A percentile compares a stretch with the other conserved stretches of the same genome.
Evolutionary conservation across 257 asterid genomes (phyloP).

Genomic region (Solanum chmielewskii): DNA sequence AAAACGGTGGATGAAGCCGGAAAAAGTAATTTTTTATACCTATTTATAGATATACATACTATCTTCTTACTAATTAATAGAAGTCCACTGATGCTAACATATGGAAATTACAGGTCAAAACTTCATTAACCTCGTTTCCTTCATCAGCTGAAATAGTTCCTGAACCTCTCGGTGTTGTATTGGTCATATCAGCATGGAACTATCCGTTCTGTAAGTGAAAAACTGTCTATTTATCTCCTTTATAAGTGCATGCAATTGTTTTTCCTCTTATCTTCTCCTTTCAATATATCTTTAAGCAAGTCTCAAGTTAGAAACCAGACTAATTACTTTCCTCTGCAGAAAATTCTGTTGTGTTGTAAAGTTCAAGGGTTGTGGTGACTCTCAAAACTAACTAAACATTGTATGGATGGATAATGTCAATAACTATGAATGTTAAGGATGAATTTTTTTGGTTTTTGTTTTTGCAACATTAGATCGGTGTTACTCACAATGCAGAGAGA

Average conservation of each 20-base stretch:
- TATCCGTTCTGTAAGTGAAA: slow-evolving; percentile 75
- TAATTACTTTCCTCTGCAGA: background rate
- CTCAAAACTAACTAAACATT: background rate
- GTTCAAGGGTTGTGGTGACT: background rate
- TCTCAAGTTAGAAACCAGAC: background rate
- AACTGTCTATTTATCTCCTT: background rate
- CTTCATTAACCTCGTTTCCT: slow-evolving; percentile 56
- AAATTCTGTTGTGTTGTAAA: background rate
- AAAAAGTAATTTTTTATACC: slow-evolving; percentile 31
- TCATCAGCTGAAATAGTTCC: slow-evolving; percentile 75
- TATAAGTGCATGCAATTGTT: background rate
- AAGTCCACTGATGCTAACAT: background rate
- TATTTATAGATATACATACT: background rate
- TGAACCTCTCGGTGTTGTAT: slow-evolving; percentile 74
- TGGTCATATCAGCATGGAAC: slow-evolving; percentile 89
- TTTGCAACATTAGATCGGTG: background rate
- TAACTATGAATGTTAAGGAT: background rate
- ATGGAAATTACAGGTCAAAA: slow-evolving; percentile 46
- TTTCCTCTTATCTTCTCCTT: background rate
- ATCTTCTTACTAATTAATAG: background rate
- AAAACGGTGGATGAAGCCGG: slow-evolving; percentile 72
- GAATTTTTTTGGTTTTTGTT: background rate
- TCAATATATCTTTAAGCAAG: background rate
- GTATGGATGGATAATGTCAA: background rate
- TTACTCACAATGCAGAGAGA: background rate